These are phyloP conservation scores for Quillaja saponaria DNA, from an alignment of 306 rosid species.

Conservation along the genomic window DNA sequence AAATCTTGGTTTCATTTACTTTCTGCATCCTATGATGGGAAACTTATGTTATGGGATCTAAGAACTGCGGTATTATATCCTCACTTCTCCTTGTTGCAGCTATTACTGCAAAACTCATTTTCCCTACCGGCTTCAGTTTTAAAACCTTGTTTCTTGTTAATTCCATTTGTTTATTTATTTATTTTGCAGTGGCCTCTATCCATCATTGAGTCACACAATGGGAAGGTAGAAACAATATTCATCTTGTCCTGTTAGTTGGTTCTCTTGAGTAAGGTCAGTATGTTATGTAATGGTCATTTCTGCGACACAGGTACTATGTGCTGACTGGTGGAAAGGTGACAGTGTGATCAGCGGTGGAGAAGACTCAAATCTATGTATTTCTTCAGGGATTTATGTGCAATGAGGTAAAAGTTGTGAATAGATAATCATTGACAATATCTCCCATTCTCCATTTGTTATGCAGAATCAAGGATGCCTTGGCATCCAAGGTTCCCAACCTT, in stretches of 20 bases:
- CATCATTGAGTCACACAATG: constrained; percentile 66
- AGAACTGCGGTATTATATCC: constrained; percentile 78
- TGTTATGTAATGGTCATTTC: constrained; percentile 5
- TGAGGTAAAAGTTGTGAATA: constrained; percentile 30
- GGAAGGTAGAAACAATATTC: constrained; percentile 54
- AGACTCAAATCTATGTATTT: constrained; percentile 76
- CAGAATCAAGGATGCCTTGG: too few species aligned
- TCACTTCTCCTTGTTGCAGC: neutral
- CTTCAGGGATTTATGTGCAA: constrained; percentile 60
- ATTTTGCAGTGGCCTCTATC: constrained; percentile 89
- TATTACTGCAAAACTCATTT: constrained; percentile 4
- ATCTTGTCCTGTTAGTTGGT: neutral
- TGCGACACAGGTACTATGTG: constrained; percentile 67
- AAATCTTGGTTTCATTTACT: constrained; percentile 72
- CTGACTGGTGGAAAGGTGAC: constrained; percentile 92
- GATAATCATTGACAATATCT: neutral
- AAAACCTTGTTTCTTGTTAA: neutral
- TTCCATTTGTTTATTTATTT: constrained; percentile 14
- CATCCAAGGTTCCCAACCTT: neutral
- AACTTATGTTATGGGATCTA: constrained; percentile 88
- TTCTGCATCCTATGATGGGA: constrained; percentile 90
- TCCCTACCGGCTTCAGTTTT: neutral
- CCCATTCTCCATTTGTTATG: neutral
- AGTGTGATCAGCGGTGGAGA: constrained; percentile 83
- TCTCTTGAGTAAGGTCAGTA: neutral